Evolutionary conservation across 306 rosid genomes (phyloP), one percentile per base, ranked within the genome.

Genomic region (Rosa multiflora): DNA sequence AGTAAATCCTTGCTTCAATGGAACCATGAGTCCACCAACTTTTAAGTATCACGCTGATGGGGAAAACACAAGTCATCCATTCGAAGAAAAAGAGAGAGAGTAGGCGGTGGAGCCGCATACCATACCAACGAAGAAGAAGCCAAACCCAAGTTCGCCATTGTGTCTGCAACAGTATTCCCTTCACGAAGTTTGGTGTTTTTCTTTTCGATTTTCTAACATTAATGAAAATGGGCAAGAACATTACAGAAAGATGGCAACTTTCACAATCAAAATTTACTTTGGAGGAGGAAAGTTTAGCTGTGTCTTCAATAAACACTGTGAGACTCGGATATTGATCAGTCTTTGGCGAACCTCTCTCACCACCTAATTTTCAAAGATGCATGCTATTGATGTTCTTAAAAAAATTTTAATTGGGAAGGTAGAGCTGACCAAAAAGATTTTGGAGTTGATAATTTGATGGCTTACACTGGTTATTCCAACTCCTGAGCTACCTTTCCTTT

Each of bases 381-480:
- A 2, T 32, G 53, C 44, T 10, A 69, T 17, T 44, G 8, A 21
- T 42, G 52, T 21, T 43, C 10, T 69, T 69, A n/a, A 69, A 43
- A 69, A 11, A 69, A 26, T 26, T 43, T 44, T 5, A 43, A 43
- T 2, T 10, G 23, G 29, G 72, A 39, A 17, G 72, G 20, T 39
- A 4, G 13, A 40, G 72, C 4, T 6, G 72, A 67, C 72, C 49
- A 8, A 0, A 67, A 18, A 8, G 15, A 20, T 40, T 15, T 21
- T 9, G 73, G 37, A 18, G 73, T 69, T 69, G 53, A 69, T 69
- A 43, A 8, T 20, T 43, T 69, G 73, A 43, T 69, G 73, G 73
- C 73, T 69, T 43, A 14, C 13, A 69, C 44, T 69, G 13, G 73
- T 69, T 53, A 69, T 69, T 69, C 73, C 73, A 68, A 69, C 55